Evolutionary conservation across 257 asterid species (phyloP), one percentile per base, ranked within the genome.

Genomic region (Petrea volubilis): DNA sequence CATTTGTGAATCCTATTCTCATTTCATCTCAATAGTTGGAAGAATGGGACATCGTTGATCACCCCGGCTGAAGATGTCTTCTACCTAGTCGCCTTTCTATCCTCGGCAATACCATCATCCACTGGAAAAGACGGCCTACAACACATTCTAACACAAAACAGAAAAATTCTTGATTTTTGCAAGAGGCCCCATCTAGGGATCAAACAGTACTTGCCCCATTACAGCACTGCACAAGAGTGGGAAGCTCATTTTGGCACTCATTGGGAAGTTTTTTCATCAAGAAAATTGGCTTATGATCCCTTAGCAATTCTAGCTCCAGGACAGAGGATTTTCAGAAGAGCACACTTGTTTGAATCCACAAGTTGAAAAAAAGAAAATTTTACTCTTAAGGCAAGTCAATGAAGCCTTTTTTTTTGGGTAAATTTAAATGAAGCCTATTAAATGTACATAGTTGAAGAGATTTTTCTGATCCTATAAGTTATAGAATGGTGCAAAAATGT

Each of bases 291-390:
- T 40, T 91, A 91, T 49, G 98, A 91, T 49, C 97, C 97, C 63
- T 80, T 88, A 51, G 93, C 90, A 7, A 90, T 93, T 77, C 82
- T 93, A 63, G 96, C 97, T 76, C 98, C 98, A 0, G 98, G 97
- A 5, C 98, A 93, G 47, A 77, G 78, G 65, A 93, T 93, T 69
- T 93, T 93, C 72, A 68, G 49, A 59, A 84, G 79, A 78, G 82
- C 76, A 23, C 72, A 74, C 33, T 68, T 76, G 17, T 58, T 77
- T 70, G 77, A 68, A 73, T 69, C n/a, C n/a, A n/a, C n/a, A n/a
- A n/a, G n/a, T n/a, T n/a, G n/a, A n/a, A n/a, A n/a, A n/a, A n/a
- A n/a, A n/a, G n/a, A n/a, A n/a, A n/a, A n/a, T n/a, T n/a, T n/a
- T n/a, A n/a, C n/a, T n/a, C n/a, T n/a, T n/a, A n/a, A n/a, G n/a